Evolutionary conservation across 768 basidiomycete species (phyloP), one percentile per base, ranked within the genome.

Genomic region (Cystofilobasidium ferigula): DNA sequence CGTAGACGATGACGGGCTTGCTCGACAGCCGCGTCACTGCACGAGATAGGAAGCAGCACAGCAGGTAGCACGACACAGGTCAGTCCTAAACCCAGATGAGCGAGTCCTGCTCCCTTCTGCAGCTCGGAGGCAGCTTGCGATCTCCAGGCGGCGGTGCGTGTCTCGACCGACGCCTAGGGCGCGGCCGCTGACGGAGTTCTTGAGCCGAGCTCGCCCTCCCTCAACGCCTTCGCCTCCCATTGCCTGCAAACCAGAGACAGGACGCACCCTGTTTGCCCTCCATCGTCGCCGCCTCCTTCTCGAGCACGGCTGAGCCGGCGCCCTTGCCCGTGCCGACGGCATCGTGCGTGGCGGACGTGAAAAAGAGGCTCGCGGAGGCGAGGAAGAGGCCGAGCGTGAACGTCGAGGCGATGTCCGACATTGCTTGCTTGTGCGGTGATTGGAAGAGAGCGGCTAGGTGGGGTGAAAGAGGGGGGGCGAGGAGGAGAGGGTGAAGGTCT

Each of bases 301-400:
- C 64, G 20, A 66, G 28, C 14, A 38, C 38, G 18, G 57, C 64
- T 35, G 48, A 54, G 2, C 58, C 59, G 38, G 45, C 64, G 14
- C 64, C 64, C 20, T 54, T 30, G 22, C 38, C 48, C 4, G 22
- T 22, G 2, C 60, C 59, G 32, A 53, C n/a, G 22, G 53, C 38
- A 6, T 60, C 32, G 10, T 60, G 45, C 10, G 58, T 34, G 9
- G 59, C 64, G 9, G 64, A 58, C 5, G 57, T 30, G 24, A 59
- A 58, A 45, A 60, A 66, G 24, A 66, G 36, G 16, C 34, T 45
- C 5, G 64, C 43, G 1, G 64, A 32, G 30, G 35, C 58, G 28
- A 66, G 53, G 58, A 66, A 66, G 20, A 66, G 24, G 26, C 58
- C 48, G 16, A 61, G 59, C 14, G 47, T 30, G 59, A 66, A 48